phyloP scores from a whole-genome alignment of 75 land plant species.

The Pinus taeda region DNA sequence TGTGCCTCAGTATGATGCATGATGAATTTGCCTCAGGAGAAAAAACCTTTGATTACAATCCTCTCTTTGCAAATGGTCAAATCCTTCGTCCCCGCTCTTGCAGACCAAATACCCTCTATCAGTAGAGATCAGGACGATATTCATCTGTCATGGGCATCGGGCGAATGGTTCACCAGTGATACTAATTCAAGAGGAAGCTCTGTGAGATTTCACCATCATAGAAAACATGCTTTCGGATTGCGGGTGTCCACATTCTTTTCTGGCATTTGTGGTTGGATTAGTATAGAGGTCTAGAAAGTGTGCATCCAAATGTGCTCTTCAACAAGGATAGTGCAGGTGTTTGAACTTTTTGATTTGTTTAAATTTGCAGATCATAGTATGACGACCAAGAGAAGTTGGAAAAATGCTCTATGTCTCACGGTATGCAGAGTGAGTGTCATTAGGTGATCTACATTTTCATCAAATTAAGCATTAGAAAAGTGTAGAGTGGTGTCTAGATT shows the following conservation, averaged over 20 bases:
- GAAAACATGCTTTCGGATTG: background rate
- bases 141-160: background rate
- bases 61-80: conserved; percentile 27
- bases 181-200: background rate
- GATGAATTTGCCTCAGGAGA: conserved; percentile 11
- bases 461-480: too few relatives aligned
- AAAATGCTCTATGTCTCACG: too few relatives aligned
- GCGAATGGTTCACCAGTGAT: background rate
- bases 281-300: too few relatives aligned
- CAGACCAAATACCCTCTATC: background rate
- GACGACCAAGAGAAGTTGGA: too few relatives aligned
- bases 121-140: background rate
- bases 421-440: too few relatives aligned
- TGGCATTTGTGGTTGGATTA: background rate
- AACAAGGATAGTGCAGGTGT: too few relatives aligned
- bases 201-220: background rate
- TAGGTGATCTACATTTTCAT: too few relatives aligned
- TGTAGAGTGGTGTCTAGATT: too few relatives aligned
- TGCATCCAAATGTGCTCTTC: too few relatives aligned
- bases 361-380: too few relatives aligned
- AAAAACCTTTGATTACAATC: conserved; percentile 15
- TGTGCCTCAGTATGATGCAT: conserved; percentile 5
- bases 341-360: too few relatives aligned
- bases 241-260: conserved; percentile 8
- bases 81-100: conserved; percentile 26